Percentiles rank a stretch among this genome's conserved stretches.
Conservation (phyloP, 2,329 filamentous ascomycete species). For the Aspergillus tubingensis region DNA sequence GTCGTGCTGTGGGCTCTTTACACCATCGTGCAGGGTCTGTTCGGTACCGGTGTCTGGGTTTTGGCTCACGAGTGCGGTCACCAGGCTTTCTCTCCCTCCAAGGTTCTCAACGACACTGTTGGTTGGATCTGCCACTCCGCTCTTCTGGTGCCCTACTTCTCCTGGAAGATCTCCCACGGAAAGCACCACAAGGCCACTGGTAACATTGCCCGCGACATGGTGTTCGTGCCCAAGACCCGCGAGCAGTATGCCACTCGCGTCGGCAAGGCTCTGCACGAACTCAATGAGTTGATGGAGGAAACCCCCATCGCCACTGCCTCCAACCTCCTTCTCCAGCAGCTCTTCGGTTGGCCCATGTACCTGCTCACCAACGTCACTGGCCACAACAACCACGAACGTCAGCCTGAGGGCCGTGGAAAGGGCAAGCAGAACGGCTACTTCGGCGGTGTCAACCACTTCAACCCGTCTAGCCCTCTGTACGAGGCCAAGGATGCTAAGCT, state of each 20-base stretch:
- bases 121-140: slow-evolving; percentile 89
- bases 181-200: slow-evolving; percentile 99
- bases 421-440: slow-evolving; percentile 84
- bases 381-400: slow-evolving; percentile 89
- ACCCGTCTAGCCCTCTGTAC: slow-evolving; percentile 82
- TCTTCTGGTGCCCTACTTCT: slow-evolving; percentile 94
- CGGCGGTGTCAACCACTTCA: slow-evolving; percentile 91
- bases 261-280: slow-evolving; percentile 74
- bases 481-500: slow-evolving; percentile 87
- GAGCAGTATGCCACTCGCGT: slow-evolving; percentile 75
- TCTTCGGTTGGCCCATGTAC: slow-evolving; percentile 92
- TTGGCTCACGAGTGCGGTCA: slow-evolving; percentile 98
- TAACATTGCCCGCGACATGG: slow-evolving; percentile 97
- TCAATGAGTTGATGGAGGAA: slow-evolving; percentile 89
- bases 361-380: slow-evolving; percentile 89
- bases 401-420: slow-evolving; percentile 87
- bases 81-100: slow-evolving; percentile 92
- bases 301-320: slow-evolving; percentile 79
- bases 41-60: slow-evolving; percentile 93
- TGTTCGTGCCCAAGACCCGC: slow-evolving; percentile 92
- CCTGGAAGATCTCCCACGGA: slow-evolving; percentile 98
- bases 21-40: slow-evolving; percentile 84
- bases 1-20: slow-evolving; percentile 66
- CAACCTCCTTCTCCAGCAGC: slow-evolving; percentile 78
- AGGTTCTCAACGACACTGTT: slow-evolving; percentile 84